A percentile compares a stretch with the other conserved stretches of the same genome.
Conservation (phyloP, 1,284 basidiomycete species). For the Sanghuangporus weigelae region DNA sequence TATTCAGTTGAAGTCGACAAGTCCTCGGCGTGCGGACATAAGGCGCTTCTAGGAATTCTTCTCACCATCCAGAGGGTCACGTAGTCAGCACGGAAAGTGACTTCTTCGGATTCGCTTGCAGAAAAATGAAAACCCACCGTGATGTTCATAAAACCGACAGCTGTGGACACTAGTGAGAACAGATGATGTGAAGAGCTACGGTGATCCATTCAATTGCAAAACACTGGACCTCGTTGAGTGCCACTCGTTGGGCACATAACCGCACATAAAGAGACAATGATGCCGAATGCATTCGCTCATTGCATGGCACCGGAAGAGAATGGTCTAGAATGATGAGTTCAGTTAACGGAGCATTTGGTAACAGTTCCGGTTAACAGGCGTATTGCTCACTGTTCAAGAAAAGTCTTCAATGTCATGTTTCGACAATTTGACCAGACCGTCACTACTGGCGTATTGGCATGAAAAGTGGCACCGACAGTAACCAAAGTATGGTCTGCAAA, state of each 20-base stretch:
- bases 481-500: no score
- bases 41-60: not conserved
- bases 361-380: not conserved
- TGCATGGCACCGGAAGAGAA: not conserved
- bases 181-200: not conserved
- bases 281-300: not conserved
- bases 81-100: not conserved
- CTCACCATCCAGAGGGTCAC: not conserved
- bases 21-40: not conserved
- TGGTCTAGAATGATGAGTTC: not conserved
- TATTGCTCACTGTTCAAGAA: not conserved
- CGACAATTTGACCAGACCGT: not conserved
- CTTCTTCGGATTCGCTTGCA: not conserved
- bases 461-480: no score
- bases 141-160: not conserved
- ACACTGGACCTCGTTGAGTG: not conserved
- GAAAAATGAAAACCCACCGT: not conserved
- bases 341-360: not conserved
- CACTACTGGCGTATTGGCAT: not conserved
- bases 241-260: not conserved
- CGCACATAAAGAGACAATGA: not conserved
- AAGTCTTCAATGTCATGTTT: not conserved
- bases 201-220: not conserved
- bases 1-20: not conserved
- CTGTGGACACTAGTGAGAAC: not conserved